These are phyloP conservation scores for Penicillium arizonense DNA, from an alignment of 495 filamentous ascomycete species.

Conservation along the genomic window DNA sequence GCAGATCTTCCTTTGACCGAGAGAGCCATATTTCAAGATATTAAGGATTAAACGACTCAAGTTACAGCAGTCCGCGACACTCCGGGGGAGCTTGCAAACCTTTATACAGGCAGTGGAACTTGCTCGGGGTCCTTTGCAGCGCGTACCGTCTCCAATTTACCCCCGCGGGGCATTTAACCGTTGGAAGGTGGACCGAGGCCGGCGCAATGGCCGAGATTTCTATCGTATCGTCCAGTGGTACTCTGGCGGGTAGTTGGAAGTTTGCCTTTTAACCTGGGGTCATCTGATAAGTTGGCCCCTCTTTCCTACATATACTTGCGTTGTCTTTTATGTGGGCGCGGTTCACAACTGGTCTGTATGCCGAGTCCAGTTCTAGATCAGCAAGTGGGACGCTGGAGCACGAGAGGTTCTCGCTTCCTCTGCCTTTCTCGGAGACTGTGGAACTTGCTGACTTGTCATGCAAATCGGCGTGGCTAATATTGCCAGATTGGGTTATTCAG, in stretches of 20 bases:
- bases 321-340: too few relatives aligned
- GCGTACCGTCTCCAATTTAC: constrained; percentile 14
- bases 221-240: constrained; percentile 1
- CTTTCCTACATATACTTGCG: too few relatives aligned
- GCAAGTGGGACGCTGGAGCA: too few relatives aligned
- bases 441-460: too few relatives aligned
- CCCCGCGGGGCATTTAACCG: constrained; percentile 14
- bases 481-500: too few relatives aligned
- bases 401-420: too few relatives aligned
- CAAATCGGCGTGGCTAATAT: too few relatives aligned
- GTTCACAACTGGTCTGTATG: too few relatives aligned
- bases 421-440: too few relatives aligned
- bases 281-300: too few relatives aligned
- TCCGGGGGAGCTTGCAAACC: constrained; percentile 1
- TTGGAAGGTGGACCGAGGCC: constrained; percentile 14
- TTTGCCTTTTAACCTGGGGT: neutral
- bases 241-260: neutral
- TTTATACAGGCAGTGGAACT: constrained; percentile 18
- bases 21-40: constrained; percentile 32
- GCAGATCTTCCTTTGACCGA: constrained; percentile 59
- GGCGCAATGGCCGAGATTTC: constrained; percentile 11
- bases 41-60: neutral
- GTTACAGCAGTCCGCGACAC: neutral
- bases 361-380: too few relatives aligned
- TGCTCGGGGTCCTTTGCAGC: constrained; percentile 18